Base-by-base conservation (phyloP, 768 basidiomycete genomes). In the Trametes villosa region DNA sequence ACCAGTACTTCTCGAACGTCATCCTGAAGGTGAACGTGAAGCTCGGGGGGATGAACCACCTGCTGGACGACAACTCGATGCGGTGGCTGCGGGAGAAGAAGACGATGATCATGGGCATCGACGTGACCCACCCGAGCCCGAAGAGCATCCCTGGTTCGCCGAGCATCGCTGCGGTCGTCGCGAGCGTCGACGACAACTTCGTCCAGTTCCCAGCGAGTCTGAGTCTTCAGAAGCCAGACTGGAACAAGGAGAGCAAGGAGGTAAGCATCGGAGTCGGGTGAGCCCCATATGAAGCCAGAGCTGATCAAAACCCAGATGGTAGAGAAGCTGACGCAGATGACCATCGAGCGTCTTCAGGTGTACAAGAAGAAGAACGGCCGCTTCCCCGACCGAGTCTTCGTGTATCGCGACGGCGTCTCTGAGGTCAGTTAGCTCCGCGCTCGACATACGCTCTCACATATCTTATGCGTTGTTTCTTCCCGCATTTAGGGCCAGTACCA, bases 71-170 rank as follows among this genome's bases (percentile, higher is more conserved):
- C 0, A 66, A 59, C 1, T 81, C 83, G 1, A 83, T 87, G 80
- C 66, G 61, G 36, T 93, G 91, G 91, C 74, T 93, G 47, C 83
- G 71, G 1, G 82, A 82, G 71, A 78, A 80, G 64, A 81, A 80
- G 53, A 93, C 92, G 11, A 94, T 94, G 88, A 75, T 94, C 68
- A 86, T 94, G 3, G 92, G 92, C 17, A 90, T 92, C 63, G 91
- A 94, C 67, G 90, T 92, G 0, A 93, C 90, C 0, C 91, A 94
- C 63, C 89, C 91, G 4, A 83, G 88, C 1, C 87, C 88, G 1
- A 80, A 75, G 7, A 89, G 88, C 64, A 70, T 77, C 51, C 79
- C 79, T 3, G 92, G 92, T 3, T 87, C 91, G 1, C 92, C 92
- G 3, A 92, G 90, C 0, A 88, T 94, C 44, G 90, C 89, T 0